phyloP scores from a whole-genome alignment of 2,329 filamentous ascomycete genomes.

The Teratosphaeria epicoccoides region DNA sequence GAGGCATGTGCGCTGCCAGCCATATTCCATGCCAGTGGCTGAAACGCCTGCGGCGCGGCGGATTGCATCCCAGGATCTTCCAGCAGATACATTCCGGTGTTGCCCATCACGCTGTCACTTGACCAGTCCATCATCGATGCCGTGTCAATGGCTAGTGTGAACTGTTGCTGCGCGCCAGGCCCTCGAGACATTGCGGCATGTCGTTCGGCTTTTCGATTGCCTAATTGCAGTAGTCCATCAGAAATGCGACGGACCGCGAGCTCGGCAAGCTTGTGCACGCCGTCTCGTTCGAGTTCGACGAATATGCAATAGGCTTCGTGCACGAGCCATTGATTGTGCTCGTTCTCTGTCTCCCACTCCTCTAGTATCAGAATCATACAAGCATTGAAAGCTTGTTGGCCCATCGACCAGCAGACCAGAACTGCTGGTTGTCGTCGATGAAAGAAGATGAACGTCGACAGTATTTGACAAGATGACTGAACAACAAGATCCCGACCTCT shows the following conservation, averaged over 20 bases:
- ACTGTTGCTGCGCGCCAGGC: constrained; percentile 6
- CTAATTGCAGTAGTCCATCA: constrained; percentile 21
- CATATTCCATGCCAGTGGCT: constrained; percentile 21
- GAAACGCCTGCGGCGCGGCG: constrained; percentile 14
- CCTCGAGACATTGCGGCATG: constrained; percentile 1
- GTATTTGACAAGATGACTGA: constrained; percentile 31
- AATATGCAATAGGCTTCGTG: constrained; percentile 35
- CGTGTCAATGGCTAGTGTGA: constrained; percentile 9
- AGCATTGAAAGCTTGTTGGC: constrained; percentile 41
- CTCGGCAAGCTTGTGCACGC: constrained; percentile 36
- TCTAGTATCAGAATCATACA: constrained; percentile 40
- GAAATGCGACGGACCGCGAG: constrained; percentile 33
- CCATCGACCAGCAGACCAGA: constrained; percentile 39
- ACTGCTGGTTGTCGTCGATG: constrained; percentile 33
- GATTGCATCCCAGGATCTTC: constrained; percentile 36
- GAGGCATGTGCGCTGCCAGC: constrained; percentile 14
- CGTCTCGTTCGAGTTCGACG: constrained; percentile 30
- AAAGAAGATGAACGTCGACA: constrained; percentile 39
- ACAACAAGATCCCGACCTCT: constrained; percentile 33
- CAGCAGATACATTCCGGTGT: constrained; percentile 37
- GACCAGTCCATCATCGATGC: constrained; percentile 17
- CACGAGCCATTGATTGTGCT: constrained; percentile 29
- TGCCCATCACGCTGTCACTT: constrained; percentile 35
- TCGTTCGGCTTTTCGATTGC: constrained; percentile 7
- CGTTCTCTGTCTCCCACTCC: constrained; percentile 32